Conservation (phyloP, 306 rosid genomes). For the Leucaena leucocephala region DNA sequence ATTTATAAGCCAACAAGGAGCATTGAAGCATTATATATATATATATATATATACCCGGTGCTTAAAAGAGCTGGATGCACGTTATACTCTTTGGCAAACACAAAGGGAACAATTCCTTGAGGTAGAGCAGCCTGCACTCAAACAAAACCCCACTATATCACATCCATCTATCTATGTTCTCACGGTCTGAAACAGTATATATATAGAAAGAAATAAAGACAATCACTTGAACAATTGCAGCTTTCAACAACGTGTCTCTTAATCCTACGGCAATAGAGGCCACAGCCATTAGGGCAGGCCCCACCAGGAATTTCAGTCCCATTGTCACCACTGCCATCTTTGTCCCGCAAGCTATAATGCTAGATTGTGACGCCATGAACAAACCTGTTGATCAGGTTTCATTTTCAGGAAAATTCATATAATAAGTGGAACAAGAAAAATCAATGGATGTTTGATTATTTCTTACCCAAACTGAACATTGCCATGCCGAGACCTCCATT, state of each 20-base stretch:
- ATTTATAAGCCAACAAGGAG: too few relatives aligned
- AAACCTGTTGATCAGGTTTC: slow-evolving; percentile 42
- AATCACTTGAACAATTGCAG: slow-evolving; percentile 80
- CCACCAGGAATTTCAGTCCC: slow-evolving; percentile 75
- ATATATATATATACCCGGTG: slow-evolving; percentile 59
- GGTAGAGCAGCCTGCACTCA: slow-evolving; percentile 86
- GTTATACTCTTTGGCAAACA: slow-evolving; percentile 88
- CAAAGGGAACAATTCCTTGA: slow-evolving; percentile 97
- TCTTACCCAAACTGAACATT: slow-evolving; percentile 93
- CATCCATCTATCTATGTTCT: not conserved
- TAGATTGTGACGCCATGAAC: slow-evolving; percentile 80
- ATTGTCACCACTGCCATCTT: slow-evolving; percentile 65
- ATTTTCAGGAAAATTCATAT: not conserved
- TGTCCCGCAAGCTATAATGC: slow-evolving; percentile 76
- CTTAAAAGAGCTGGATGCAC: slow-evolving; percentile 78
- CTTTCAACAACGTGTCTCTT: slow-evolving; percentile 56
- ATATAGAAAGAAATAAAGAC: not conserved
- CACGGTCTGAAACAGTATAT: not conserved
- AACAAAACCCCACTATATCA: slow-evolving; percentile 25
- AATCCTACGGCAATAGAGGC: slow-evolving; percentile 73
- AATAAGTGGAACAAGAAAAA: not conserved
- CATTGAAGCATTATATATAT: not conserved
- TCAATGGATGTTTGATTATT: not conserved
- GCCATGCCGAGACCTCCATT: slow-evolving; percentile 98
- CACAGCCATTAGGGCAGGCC: slow-evolving; percentile 82